Evolutionary conservation across 1,284 basidiomycete genomes (phyloP).

Genomic region (Sutorius eximius): DNA sequence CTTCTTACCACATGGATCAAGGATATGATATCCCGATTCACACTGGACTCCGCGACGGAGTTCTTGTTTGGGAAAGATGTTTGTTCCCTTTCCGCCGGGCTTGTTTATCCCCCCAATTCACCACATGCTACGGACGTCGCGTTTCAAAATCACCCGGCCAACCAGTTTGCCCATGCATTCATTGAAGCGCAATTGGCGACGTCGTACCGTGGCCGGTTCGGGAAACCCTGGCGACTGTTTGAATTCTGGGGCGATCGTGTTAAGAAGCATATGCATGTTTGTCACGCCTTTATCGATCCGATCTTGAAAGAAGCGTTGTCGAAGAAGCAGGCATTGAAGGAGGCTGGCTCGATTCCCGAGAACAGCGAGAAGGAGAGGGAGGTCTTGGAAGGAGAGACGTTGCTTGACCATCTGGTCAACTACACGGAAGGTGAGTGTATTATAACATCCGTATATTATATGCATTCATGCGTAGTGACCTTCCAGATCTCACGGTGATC

Average conservation of each 20-base stretch:
- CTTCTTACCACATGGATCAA: conserved; percentile 11
- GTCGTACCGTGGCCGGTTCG: conserved; percentile 20
- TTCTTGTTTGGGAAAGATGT: conserved; percentile 41
- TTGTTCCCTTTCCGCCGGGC: conserved; percentile 31
- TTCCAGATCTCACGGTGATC: conserved; percentile 37
- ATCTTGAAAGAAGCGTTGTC: conserved; percentile 35
- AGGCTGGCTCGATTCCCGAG: conserved; percentile 13
- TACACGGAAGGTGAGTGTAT: conserved; percentile 27
- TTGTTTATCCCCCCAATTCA: conserved; percentile 29
- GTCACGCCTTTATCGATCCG: conserved; percentile 38
- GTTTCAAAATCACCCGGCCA: conserved; percentile 26
- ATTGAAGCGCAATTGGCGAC: conserved; percentile 30
- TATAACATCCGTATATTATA: too few relatives aligned
- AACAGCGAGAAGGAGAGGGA: conserved; percentile 17
- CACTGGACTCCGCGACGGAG: conserved; percentile 42
- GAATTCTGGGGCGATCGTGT: conserved; percentile 38
- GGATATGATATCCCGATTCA: conserved; percentile 43
- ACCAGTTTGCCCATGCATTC: conserved; percentile 37
- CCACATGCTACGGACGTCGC: conserved; percentile 5
- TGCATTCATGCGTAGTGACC: neutral
- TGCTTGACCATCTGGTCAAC: conserved; percentile 34
- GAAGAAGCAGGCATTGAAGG: conserved; percentile 24
- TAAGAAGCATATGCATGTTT: conserved; percentile 33
- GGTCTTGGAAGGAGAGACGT: conserved; percentile 28
- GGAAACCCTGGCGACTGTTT: conserved; percentile 32